Conservation (phyloP, 768 basidiomycete species). For the Tricholoma sp. region DNA sequence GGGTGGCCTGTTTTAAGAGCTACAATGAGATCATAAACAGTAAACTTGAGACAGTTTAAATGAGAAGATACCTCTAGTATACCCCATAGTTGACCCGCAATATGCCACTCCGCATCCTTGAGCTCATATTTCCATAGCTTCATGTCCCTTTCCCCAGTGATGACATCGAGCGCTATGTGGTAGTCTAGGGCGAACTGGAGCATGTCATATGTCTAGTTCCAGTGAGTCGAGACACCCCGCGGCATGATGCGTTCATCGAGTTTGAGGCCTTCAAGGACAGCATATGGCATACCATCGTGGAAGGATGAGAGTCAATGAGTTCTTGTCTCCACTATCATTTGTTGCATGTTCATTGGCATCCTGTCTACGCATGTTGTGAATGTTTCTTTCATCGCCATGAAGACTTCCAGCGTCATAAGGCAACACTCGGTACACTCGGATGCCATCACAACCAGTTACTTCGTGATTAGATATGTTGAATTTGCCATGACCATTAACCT, state of each 20-base stretch:
- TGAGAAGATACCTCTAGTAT: constrained; percentile 20
- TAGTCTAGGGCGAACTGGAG: constrained; percentile 22
- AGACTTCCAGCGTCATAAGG: constrained; percentile 19
- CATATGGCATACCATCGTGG: constrained; percentile 6
- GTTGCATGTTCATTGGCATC: constrained; percentile 16
- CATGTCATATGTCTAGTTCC: constrained; percentile 22
- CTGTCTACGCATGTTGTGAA: constrained; percentile 21
- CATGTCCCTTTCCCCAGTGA: constrained; percentile 14
- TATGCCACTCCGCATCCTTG: constrained; percentile 18
- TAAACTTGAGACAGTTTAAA: background rate
- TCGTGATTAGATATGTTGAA: constrained; percentile 1
- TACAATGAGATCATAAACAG: constrained; percentile 8
- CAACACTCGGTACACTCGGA: background rate
- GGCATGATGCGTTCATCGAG: constrained; percentile 15
- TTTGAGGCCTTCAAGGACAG: constrained; percentile 4
- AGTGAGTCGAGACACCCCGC: constrained; percentile 19
- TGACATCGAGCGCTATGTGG: constrained; percentile 14
- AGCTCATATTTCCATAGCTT: constrained; percentile 15
- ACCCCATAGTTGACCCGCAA: constrained; percentile 17
- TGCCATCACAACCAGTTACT: constrained; percentile 2
- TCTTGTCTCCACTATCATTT: constrained; percentile 18
- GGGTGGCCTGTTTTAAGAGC: constrained; percentile 27
- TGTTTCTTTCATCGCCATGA: constrained; percentile 17
- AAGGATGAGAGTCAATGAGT: constrained; percentile 5
- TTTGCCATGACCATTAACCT: too few relatives aligned